Conservation (phyloP, 257 asterid species). For the Voacanga thouarsii region DNA sequence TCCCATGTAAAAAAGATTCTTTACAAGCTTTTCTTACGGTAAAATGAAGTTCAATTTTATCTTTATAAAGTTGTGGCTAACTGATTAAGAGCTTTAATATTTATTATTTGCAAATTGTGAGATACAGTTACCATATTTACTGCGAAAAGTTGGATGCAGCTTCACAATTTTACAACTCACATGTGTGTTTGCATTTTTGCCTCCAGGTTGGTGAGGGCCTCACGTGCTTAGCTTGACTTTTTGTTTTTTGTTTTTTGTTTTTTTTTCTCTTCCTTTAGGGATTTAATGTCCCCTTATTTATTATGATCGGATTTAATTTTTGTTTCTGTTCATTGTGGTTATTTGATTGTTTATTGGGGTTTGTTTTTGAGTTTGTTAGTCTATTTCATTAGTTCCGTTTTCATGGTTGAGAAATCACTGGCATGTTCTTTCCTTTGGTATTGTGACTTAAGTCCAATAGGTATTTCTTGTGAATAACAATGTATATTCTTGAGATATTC, state of each 20-base stretch:
- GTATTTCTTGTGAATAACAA: not conserved
- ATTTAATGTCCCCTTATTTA: too few relatives aligned
- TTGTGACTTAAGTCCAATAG: not conserved
- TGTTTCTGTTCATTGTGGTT: not conserved
- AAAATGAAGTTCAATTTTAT: not conserved
- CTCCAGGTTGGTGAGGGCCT: not conserved
- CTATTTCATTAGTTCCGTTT: not conserved
- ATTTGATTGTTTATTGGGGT: not conserved
- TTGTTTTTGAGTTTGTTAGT: not conserved
- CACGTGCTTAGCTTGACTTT: not conserved
- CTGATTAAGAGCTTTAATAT: not conserved
- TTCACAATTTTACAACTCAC: not conserved
- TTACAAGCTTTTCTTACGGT: not conserved
- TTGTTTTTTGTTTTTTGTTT: not conserved
- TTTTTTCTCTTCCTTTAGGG: not conserved
- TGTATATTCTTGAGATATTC: not conserved
- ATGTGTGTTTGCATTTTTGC: not conserved
- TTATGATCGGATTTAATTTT: not conserved
- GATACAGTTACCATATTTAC: not conserved
- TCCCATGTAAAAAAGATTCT: too few relatives aligned
- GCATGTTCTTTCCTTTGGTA: not conserved
- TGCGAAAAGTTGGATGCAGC: not conserved
- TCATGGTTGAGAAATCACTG: not conserved
- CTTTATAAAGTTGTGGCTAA: not conserved
- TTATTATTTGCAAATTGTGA: not conserved